These are phyloP conservation scores for Cucumis cinereus DNA, from an alignment of 306 rosid genomes.

Conservation along the genomic window DNA sequence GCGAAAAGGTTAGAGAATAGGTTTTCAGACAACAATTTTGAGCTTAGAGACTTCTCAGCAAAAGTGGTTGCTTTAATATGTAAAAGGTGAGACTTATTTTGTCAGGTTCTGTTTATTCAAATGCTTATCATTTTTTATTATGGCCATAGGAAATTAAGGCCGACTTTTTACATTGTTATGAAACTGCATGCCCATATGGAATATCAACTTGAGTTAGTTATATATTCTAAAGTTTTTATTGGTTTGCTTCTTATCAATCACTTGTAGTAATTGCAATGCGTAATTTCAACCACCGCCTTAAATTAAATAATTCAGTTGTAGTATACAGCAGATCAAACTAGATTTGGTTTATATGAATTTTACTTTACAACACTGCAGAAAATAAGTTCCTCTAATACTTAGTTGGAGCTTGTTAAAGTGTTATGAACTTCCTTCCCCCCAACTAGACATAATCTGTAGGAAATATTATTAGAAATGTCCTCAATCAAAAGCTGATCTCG, in stretches of 20 bases:
- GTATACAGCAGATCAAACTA: not conserved
- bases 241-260: not conserved
- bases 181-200: not conserved
- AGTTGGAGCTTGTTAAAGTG: not conserved
- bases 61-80: conserved; percentile 68
- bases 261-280: not conserved
- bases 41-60: conserved; percentile 75
- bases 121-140: not conserved
- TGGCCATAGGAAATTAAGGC: not conserved
- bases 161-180: not conserved
- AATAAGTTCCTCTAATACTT: not conserved
- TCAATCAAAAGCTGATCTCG: too few relatives aligned
- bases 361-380: not conserved
- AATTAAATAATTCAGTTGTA: not conserved
- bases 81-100: conserved; percentile 43
- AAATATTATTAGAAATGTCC: too few relatives aligned
- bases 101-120: not conserved
- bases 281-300: not conserved
- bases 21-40: conserved; percentile 79
- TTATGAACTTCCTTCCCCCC: too few relatives aligned
- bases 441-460: too few relatives aligned
- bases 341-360: not conserved
- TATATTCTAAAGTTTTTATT: not conserved
- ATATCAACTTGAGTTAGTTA: not conserved
- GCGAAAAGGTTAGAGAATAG: conserved; percentile 71